These are phyloP conservation scores for Lactifluus pinguis DNA, from an alignment of 768 basidiomycete species.

Conservation along the genomic window DNA sequence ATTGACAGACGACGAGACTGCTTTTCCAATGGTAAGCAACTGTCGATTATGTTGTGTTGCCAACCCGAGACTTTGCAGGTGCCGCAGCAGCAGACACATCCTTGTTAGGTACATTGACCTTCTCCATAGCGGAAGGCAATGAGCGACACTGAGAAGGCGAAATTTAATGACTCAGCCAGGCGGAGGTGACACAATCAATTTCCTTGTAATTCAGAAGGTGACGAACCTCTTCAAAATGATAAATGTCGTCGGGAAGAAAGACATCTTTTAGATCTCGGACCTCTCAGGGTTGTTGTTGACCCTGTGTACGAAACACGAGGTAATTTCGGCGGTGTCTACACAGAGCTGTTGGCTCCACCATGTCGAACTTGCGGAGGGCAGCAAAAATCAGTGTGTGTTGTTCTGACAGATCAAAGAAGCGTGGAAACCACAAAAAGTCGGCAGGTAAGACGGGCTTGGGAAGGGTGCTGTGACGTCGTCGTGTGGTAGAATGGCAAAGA, in stretches of 20 bases:
- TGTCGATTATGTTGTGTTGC: too few species aligned
- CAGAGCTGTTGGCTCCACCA: slow-evolving; percentile 38
- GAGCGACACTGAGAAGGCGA: too few species aligned
- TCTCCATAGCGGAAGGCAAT: too few species aligned
- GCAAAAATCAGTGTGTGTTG: slow-evolving; percentile 46
- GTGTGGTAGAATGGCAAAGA: neutral
- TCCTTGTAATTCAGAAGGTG: neutral
- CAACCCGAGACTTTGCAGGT: too few species aligned
- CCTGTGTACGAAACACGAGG: slow-evolving; percentile 15
- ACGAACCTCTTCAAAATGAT: slow-evolving; percentile 59
- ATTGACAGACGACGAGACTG: too few species aligned
- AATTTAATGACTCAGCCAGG: too few species aligned
- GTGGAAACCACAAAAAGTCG: slow-evolving; percentile 46
- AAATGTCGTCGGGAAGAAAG: slow-evolving; percentile 60
- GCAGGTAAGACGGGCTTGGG: neutral
- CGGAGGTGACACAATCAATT: neutral
- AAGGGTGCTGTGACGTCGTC: neutral
- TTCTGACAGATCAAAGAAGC: slow-evolving; percentile 46
- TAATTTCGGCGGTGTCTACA: slow-evolving; percentile 39
- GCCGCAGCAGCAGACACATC: too few species aligned
- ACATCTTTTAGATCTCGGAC: slow-evolving; percentile 20
- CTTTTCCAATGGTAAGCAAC: too few species aligned
- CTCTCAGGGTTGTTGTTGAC: neutral
- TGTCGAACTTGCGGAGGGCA: slow-evolving; percentile 50
- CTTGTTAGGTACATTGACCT: too few species aligned